Percentiles rank a stretch among this genome's conserved stretches.
Evolutionary conservation across 2,329 filamentous ascomycete species (phyloP).

Genomic region (Didymellaceae sp.): DNA sequence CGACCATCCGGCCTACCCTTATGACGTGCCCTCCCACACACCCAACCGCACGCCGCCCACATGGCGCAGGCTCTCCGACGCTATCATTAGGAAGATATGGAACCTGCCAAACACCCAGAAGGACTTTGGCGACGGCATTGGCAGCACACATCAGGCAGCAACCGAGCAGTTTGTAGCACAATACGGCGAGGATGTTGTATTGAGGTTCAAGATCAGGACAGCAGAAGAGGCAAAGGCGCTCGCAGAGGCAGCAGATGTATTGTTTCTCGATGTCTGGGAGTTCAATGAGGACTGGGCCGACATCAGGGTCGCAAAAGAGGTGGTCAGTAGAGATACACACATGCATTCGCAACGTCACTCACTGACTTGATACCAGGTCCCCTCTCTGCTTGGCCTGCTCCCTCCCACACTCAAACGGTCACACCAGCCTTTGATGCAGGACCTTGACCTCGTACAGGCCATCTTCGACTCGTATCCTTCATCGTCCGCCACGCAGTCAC

Average conservation of each 20-base stretch:
- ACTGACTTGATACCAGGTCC: constrained; percentile 51
- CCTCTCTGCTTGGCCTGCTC: constrained; percentile 78
- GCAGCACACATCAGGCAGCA: constrained; percentile 7
- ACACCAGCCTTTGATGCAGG: constrained; percentile 78
- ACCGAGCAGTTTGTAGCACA: constrained; percentile 46
- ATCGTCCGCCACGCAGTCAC: constrained; percentile 38
- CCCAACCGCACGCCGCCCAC: constrained; percentile 30
- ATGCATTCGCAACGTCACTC: background rate
- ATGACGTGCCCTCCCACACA: constrained; percentile 18
- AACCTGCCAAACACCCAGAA: constrained; percentile 29
- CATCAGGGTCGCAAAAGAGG: constrained; percentile 76
- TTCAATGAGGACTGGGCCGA: constrained; percentile 84
- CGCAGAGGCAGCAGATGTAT: constrained; percentile 72
- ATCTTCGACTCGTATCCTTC: constrained; percentile 78
- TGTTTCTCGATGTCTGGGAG: constrained; percentile 91
- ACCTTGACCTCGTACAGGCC: constrained; percentile 71
- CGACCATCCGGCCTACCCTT: constrained; percentile 17
- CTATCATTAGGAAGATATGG: constrained; percentile 45
- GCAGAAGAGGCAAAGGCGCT: constrained; percentile 72
- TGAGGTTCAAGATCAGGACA: constrained; percentile 82
- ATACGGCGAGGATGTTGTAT: constrained; percentile 83
- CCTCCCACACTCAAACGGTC: constrained; percentile 74
- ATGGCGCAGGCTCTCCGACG: constrained; percentile 49
- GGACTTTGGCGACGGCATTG: constrained; percentile 2
- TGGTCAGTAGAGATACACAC: constrained; percentile 58